Conservation (phyloP, 441 rosid species). For the Omphalea diandra region DNA sequence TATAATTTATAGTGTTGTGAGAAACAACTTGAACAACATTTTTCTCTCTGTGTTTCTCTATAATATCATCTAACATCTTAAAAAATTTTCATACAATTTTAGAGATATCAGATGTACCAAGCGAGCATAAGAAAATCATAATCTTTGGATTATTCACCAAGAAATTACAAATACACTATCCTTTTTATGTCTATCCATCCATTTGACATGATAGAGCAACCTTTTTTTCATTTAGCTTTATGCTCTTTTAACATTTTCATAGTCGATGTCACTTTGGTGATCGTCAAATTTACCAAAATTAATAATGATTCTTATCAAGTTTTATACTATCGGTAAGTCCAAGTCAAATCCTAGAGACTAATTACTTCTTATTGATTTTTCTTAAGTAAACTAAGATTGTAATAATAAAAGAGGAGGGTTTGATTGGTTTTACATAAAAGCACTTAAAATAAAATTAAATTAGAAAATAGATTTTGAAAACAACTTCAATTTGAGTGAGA, state of each 20-base stretch:
- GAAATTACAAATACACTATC: slow-evolving; percentile 6
- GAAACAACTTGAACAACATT: slow-evolving; percentile 21
- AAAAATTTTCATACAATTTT: slow-evolving; percentile 11
- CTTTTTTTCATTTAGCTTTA: neutral
- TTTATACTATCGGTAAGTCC: too few species aligned
- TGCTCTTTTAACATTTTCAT: neutral
- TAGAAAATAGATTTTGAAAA: too few species aligned
- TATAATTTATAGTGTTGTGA: slow-evolving; percentile 15
- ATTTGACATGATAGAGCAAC: neutral
- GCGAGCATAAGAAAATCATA: neutral
- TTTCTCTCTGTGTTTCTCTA: slow-evolving; percentile 10
- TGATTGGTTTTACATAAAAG: too few species aligned
- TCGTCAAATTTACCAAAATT: too few species aligned
- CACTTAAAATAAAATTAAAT: too few species aligned
- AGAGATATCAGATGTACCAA: slow-evolving; percentile 20
- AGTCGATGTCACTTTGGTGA: too few species aligned
- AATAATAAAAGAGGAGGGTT: too few species aligned
- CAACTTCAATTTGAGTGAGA: too few species aligned
- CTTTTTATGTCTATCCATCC: slow-evolving; percentile 11
- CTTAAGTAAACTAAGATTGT: too few species aligned
- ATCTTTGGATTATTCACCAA: slow-evolving; percentile 16
- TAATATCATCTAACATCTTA: slow-evolving; percentile 15
- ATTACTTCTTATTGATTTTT: too few species aligned
- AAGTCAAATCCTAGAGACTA: too few species aligned
- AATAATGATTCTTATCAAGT: too few species aligned